Conservation (phyloP, 306 rosid species). For the Fragaria nilgerrensis region DNA sequence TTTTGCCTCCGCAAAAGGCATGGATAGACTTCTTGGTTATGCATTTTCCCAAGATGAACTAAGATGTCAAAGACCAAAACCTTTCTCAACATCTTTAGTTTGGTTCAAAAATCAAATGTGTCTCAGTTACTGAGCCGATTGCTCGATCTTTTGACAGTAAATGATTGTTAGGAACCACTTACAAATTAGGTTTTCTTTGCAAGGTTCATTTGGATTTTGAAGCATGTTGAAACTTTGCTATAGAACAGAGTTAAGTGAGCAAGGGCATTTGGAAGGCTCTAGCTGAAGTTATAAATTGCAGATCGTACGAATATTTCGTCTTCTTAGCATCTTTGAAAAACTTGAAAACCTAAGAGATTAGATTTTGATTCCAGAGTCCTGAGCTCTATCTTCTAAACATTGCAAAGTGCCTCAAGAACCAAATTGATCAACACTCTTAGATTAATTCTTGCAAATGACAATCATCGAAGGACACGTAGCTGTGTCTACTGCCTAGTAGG, state of each 20-base stretch:
- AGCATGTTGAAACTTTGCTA: background rate
- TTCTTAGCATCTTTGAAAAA: background rate
- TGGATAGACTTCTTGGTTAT: too few relatives aligned
- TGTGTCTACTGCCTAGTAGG: background rate
- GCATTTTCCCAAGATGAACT: too few relatives aligned
- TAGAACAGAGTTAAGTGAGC: background rate
- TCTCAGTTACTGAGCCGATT: background rate
- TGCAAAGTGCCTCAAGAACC: background rate
- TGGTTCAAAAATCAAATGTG: background rate
- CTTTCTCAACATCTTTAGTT: background rate
- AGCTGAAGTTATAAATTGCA: background rate
- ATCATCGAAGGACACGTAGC: background rate
- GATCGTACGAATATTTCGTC: background rate
- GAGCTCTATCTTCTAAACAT: background rate
- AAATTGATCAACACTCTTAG: background rate
- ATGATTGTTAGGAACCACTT: background rate
- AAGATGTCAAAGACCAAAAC: background rate
- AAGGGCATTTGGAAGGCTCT: background rate
- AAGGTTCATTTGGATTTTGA: too few relatives aligned
- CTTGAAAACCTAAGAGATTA: background rate
- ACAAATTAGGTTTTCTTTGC: too few relatives aligned
- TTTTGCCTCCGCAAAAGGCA: background rate
- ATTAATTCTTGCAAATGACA: background rate
- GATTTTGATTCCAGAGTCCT: background rate
- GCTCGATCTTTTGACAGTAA: background rate